Percentiles rank a stretch among this genome's conserved stretches.
Evolutionary conservation across 108 stramenopile genomes (phyloP).

Genomic region (Schizochytrium sp.): DNA sequence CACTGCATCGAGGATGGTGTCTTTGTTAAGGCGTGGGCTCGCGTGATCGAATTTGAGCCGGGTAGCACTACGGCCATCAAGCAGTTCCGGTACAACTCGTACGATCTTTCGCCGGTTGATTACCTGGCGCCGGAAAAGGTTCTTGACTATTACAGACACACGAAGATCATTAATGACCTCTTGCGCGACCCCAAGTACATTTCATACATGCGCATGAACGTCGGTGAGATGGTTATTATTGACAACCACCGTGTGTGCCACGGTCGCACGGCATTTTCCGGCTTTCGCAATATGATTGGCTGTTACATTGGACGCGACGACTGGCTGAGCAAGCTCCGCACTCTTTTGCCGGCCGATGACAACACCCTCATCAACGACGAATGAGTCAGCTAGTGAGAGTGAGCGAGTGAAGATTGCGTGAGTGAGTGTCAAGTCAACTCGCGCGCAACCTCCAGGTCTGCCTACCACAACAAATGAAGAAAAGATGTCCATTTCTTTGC

Average conservation of each 20-base stretch:
- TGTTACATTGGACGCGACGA: conserved; percentile 3
- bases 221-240: not conserved
- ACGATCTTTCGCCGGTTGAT: conserved; percentile 7
- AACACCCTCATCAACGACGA: not conserved
- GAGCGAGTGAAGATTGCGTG: too few species aligned
- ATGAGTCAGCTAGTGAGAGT: not conserved
- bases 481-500: too few species aligned
- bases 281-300: conserved; percentile 15
- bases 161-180: not conserved
- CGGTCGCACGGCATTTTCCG: not conserved
- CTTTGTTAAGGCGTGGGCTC: conserved; percentile 10
- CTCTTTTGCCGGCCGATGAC: not conserved
- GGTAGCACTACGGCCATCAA: not conserved
- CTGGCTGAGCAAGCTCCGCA: not conserved
- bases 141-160: not conserved
- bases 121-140: not conserved
- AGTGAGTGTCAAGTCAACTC: too few species aligned
- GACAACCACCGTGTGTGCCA: conserved; percentile 4
- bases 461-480: too few species aligned
- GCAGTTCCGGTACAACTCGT: conserved; percentile 16
- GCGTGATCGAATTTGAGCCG: not conserved
- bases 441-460: too few species aligned
- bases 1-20: not conserved
- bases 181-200: not conserved
- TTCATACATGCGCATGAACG: not conserved